Percentiles rank a stretch among this genome's conserved stretches.
phyloP scores from a whole-genome alignment of 164 flowering plant genomes.

The Malania oleifera region DNA sequence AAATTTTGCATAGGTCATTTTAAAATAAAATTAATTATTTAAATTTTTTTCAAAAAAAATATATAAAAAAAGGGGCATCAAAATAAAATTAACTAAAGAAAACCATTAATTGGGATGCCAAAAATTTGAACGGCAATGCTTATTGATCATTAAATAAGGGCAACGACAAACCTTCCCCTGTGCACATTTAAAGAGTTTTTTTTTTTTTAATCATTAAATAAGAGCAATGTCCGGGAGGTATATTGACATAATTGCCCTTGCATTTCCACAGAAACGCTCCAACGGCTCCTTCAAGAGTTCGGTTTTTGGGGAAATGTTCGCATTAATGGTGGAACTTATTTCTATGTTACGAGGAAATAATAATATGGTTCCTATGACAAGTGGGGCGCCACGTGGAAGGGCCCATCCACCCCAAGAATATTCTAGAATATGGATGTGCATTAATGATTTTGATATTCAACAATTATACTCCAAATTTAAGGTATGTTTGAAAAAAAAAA shows the following conservation, averaged over 20 bases:
- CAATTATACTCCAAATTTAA: no score
- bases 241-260: slow-evolving; percentile 16
- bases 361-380: background rate
- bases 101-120: no score
- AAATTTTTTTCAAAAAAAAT: no score
- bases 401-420: background rate
- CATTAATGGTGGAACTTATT: no score
- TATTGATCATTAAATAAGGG: background rate
- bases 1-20: no score
- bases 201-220: no score
- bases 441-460: no score
- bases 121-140: no score
- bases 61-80: no score
- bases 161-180: background rate
- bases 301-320: slow-evolving; percentile 10
- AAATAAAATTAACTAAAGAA: no score
- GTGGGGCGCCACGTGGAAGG: background rate
- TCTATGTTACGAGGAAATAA: background rate
- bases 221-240: background rate
- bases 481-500: no score
- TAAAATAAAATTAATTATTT: no score
- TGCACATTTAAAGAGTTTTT: slow-evolving; percentile 6
- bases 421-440: slow-evolving; percentile 1
- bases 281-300: slow-evolving; percentile 27
- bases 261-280: slow-evolving; percentile 10